phyloP scores from a whole-genome alignment of 2,329 filamentous ascomycete genomes.

The Metarhizium album region DNA sequence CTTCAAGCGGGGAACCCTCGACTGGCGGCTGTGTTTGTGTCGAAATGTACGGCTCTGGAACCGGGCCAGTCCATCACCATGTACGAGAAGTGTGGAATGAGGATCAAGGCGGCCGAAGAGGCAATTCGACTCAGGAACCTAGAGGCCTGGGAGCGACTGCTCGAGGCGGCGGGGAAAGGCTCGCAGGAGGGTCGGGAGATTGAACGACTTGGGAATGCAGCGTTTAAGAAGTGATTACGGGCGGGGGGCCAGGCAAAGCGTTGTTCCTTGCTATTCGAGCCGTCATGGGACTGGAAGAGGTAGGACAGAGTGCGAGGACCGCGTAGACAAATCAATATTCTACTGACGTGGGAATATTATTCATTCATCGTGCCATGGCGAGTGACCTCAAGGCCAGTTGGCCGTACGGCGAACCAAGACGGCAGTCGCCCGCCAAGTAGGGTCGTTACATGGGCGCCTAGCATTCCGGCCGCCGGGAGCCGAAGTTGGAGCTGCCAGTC shows the following conservation, averaged over 20 bases:
- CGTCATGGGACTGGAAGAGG: too few species aligned
- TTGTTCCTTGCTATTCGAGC: too few species aligned
- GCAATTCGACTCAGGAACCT: constrained; percentile 72
- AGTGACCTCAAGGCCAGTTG: too few species aligned
- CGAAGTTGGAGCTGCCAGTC: neutral
- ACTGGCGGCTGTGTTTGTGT: constrained; percentile 71
- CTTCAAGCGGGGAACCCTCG: constrained; percentile 83
- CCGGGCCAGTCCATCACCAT: constrained; percentile 67
- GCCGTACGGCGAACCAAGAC: too few species aligned
- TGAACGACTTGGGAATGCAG: constrained; percentile 60
- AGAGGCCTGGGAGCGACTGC: constrained; percentile 61
- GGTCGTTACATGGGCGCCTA: too few species aligned
- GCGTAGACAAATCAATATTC: too few species aligned
- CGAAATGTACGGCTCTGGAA: constrained; percentile 69
- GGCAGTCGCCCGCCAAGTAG: too few species aligned
- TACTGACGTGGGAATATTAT: too few species aligned
- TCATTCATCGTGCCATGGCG: too few species aligned
- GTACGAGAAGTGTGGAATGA: constrained; percentile 93
- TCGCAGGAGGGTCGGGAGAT: constrained; percentile 65
- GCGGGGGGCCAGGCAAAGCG: neutral
- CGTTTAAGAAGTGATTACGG: constrained; percentile 35
- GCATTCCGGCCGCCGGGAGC: neutral
- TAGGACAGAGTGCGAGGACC: too few species aligned
- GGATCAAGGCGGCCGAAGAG: constrained; percentile 83
- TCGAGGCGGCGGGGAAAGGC: constrained; percentile 60